A percentile compares a stretch with the other conserved stretches of the same genome.
Evolutionary conservation across 768 basidiomycete genomes (phyloP).

Genomic region (Rhizopogon vinicolor): DNA sequence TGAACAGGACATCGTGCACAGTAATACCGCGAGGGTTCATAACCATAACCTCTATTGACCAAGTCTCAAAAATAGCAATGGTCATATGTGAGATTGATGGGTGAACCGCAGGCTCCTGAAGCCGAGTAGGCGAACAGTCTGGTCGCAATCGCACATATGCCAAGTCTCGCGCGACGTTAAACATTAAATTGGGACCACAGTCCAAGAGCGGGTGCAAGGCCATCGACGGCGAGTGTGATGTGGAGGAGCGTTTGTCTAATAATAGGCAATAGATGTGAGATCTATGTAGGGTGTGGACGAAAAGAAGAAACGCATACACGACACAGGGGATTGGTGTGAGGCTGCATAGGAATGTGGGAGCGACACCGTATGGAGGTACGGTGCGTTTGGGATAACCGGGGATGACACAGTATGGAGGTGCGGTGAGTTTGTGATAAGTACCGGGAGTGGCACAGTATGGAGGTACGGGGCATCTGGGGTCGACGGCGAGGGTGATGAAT

Average conservation of each 20-base stretch:
- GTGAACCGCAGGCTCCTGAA: slow-evolving; percentile 18
- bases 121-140: slow-evolving; percentile 12
- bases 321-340: slow-evolving; percentile 12
- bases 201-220: slow-evolving; percentile 22
- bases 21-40: slow-evolving; percentile 21
- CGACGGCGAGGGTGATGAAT: slow-evolving; percentile 10
- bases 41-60: slow-evolving; percentile 27
- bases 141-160: slow-evolving; percentile 16
- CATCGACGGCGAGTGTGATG: slow-evolving; percentile 6
- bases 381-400: no score
- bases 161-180: slow-evolving; percentile 23
- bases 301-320: slow-evolving; percentile 13
- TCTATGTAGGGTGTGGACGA: not conserved
- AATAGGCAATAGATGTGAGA: not conserved
- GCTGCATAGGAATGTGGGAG: slow-evolving; percentile 28
- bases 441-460: slow-evolving; percentile 13
- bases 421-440: slow-evolving; percentile 19
- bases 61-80: slow-evolving; percentile 16
- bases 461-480: slow-evolving; percentile 21
- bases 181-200: slow-evolving; percentile 13
- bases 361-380: slow-evolving; percentile 11
- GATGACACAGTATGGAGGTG: slow-evolving; percentile 10
- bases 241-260: slow-evolving; percentile 7
- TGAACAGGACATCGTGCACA: slow-evolving; percentile 23
- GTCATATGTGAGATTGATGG: slow-evolving; percentile 14